Conservation (phyloP, 176 grass and related monocot genomes). For the Urochloa ruziziensis region DNA sequence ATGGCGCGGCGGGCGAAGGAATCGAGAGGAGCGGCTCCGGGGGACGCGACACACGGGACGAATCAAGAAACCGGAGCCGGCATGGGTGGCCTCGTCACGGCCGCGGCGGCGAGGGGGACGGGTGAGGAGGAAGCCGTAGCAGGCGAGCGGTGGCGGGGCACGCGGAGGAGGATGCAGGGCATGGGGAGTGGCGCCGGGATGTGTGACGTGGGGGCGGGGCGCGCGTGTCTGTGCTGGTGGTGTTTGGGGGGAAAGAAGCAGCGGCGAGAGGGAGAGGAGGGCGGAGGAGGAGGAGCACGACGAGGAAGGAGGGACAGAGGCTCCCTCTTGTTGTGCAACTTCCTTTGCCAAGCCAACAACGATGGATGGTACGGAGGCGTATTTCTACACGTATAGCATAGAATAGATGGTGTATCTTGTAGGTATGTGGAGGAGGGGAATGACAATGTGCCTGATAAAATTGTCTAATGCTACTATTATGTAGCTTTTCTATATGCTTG, state of each 20-base stretch:
- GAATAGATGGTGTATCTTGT: background rate
- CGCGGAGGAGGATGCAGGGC: constrained; percentile 5
- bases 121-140: background rate
- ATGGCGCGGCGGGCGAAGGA: constrained; percentile 9
- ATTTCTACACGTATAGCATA: background rate
- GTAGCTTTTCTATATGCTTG: background rate
- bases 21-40: background rate
- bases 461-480: background rate
- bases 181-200: background rate
- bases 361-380: background rate
- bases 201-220: background rate
- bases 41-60: background rate
- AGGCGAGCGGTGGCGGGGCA: background rate
- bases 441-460: background rate
- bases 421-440: background rate
- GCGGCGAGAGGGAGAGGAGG: background rate
- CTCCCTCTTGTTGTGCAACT: background rate
- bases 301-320: background rate
- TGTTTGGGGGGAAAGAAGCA: background rate
- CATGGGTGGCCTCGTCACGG: constrained; percentile 16
- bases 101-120: background rate
- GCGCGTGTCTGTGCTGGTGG: background rate
- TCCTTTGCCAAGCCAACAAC: no score
- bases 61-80: constrained; percentile 22
- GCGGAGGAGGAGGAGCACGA: background rate